These are phyloP conservation scores for Scutellaria baicalensis DNA, from an alignment of 257 asterid species.

Conservation along the genomic window DNA sequence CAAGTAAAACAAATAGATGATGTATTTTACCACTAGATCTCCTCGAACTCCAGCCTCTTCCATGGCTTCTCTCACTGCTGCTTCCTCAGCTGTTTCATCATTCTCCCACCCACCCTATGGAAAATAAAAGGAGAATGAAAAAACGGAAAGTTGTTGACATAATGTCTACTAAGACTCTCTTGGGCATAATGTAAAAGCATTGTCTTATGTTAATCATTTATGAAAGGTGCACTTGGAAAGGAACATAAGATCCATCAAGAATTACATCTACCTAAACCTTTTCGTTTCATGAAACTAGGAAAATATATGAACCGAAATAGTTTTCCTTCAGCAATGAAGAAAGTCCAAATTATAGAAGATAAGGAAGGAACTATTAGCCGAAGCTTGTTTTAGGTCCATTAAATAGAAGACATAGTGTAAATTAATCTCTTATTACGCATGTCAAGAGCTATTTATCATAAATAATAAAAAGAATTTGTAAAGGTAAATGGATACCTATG, in stretches of 20 bases:
- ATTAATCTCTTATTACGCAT: neutral
- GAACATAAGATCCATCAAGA: neutral
- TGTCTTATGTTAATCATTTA: neutral
- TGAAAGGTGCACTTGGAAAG: neutral
- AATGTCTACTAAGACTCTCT: neutral
- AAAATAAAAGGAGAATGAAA: conserved; percentile 5
- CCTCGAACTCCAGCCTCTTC: conserved; percentile 99
- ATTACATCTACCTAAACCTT: neutral
- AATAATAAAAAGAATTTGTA: neutral
- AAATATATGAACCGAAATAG: neutral
- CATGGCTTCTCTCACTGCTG: conserved; percentile 81
- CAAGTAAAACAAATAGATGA: neutral
- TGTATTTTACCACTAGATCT: conserved; percentile 58
- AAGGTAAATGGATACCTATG: neutral
- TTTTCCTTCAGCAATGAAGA: neutral
- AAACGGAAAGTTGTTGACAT: neutral
- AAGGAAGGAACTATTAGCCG: neutral
- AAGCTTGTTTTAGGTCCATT: neutral
- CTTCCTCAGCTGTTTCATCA: conserved; percentile 90
- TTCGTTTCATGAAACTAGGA: neutral
- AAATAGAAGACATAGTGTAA: neutral
- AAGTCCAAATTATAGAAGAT: neutral
- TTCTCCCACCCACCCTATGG: conserved; percentile 97
- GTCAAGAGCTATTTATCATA: neutral
- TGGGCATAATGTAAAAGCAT: neutral